Percentiles rank a stretch among this genome's conserved stretches.
phyloP scores from a whole-genome alignment of 1,284 basidiomycete species.

The Mycena sp. region DNA sequence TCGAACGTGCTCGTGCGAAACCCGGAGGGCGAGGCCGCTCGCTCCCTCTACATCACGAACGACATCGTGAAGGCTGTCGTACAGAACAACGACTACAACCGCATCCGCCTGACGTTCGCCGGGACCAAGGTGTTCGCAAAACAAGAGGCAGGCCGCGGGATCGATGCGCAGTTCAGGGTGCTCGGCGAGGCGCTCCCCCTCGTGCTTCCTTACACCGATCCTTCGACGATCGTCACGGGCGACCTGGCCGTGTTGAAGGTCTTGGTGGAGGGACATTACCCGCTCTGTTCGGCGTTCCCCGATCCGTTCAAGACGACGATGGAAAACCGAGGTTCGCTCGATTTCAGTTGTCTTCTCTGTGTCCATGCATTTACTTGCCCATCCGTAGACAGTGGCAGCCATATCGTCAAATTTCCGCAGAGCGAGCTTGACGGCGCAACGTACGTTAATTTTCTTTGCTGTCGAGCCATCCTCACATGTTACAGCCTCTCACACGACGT shows the following conservation, averaged over 20 bases:
- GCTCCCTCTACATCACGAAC: constrained; percentile 92
- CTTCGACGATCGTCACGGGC: constrained; percentile 68
- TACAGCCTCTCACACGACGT: constrained; percentile 78
- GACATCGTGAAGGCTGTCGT: constrained; percentile 85
- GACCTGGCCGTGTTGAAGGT: constrained; percentile 70
- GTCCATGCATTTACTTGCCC: neutral
- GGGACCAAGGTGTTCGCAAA: constrained; percentile 89
- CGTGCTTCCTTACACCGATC: constrained; percentile 82
- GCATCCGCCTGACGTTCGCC: constrained; percentile 88
- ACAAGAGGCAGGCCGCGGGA: constrained; percentile 67
- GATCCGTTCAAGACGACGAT: constrained; percentile 65
- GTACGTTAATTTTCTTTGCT: constrained; percentile 50
- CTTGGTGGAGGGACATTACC: constrained; percentile 83
- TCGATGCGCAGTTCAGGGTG: constrained; percentile 77
- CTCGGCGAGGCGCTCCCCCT: constrained; percentile 88
- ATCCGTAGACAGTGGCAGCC: constrained; percentile 70
- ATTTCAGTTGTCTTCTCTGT: constrained; percentile 3
- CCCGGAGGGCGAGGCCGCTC: constrained; percentile 69
- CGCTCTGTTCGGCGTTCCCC: constrained; percentile 70
- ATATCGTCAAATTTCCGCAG: constrained; percentile 74
- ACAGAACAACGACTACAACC: constrained; percentile 84
- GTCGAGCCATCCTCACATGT: constrained; percentile 13
- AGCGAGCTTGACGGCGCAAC: constrained; percentile 61
- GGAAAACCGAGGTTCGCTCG: constrained; percentile 57
- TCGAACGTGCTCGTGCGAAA: constrained; percentile 90